These are phyloP conservation scores for Henckelia pumila DNA, from an alignment of 257 asterid genomes.

Conservation along the genomic window DNA sequence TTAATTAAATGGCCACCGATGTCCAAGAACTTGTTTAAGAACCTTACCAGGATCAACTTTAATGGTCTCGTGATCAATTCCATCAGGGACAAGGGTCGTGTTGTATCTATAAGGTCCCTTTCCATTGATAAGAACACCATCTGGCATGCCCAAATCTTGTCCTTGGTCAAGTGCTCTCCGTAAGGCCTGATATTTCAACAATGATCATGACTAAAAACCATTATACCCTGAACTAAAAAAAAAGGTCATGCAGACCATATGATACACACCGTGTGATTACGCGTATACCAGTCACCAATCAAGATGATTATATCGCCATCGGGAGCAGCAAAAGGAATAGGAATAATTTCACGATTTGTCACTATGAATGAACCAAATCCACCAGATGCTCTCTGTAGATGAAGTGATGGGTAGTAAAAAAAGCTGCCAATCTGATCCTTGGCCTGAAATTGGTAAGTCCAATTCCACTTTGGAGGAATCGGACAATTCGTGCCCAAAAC, in stretches of 20 bases:
- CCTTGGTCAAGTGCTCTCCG: conserved; percentile 68
- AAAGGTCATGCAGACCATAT: conserved; percentile 3
- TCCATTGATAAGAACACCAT: conserved; percentile 93
- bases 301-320: conserved; percentile 78
- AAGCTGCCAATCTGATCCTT: conserved; percentile 98
- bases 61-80: conserved; percentile 70
- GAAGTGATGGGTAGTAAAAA: conserved; percentile 78
- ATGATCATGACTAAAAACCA: background rate
- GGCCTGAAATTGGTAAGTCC: conserved; percentile 95
- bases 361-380: conserved; percentile 79
- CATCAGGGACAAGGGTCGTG: conserved; percentile 73
- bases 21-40: conserved; percentile 4
- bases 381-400: conserved; percentile 92
- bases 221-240: background rate
- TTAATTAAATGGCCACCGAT: conserved; percentile 4
- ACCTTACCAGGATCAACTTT: conserved; percentile 81
- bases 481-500: conserved; percentile 96
- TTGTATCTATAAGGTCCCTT: conserved; percentile 95
- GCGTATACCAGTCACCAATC: conserved; percentile 94
- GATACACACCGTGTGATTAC: conserved; percentile 62
- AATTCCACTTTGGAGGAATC: conserved; percentile 71
- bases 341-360: conserved; percentile 58
- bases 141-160: conserved; percentile 77
- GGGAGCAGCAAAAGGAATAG: conserved; percentile 68
- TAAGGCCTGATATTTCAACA: conserved; percentile 47